phyloP scores from a whole-genome alignment of 2,329 filamentous ascomycete species.

The Ophiocordyceps robertsii region DNA sequence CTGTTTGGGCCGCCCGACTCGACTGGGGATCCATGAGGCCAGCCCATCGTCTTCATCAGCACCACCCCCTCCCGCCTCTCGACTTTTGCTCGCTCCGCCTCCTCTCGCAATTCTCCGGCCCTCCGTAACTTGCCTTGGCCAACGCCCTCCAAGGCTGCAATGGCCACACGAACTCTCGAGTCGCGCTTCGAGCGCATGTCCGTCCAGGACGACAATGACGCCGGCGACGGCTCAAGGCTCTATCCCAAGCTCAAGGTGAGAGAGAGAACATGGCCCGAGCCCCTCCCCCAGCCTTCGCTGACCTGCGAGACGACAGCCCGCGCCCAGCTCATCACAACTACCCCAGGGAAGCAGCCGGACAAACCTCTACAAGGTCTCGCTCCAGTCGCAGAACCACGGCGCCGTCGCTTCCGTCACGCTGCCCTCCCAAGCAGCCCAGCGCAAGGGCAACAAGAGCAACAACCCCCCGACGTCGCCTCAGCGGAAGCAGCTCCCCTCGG shows the following conservation, averaged over 20 bases:
- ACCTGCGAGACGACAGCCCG: background rate
- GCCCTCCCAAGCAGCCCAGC: conserved; percentile 50
- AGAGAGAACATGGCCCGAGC: background rate
- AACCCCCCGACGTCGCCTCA: conserved; percentile 34
- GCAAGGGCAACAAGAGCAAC: conserved; percentile 18
- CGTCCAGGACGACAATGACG: conserved; percentile 78
- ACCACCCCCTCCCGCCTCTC: background rate
- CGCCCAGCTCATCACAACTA: conserved; percentile 24
- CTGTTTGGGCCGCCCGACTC: background rate
- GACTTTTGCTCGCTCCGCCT: background rate
- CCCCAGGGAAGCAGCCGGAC: conserved; percentile 49
- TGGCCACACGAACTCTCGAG: conserved; percentile 72
- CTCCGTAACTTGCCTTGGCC: background rate
- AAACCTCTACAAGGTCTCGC: conserved; percentile 73
- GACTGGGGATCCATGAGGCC: background rate
- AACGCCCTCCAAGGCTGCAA: conserved; percentile 12
- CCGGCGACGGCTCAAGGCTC: conserved; percentile 33
- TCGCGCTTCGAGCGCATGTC: conserved; percentile 80
- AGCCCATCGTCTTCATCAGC: background rate
- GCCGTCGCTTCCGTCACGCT: conserved; percentile 52
- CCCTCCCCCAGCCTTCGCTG: too few relatives aligned
- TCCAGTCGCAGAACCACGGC: conserved; percentile 65
- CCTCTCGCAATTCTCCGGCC: background rate
- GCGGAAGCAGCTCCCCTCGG: conserved; percentile 33
- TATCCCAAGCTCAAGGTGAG: conserved; percentile 70